phyloP scores from a whole-genome alignment of 108 stramenopile genomes.

The Skeletonema marinoi region DNA sequence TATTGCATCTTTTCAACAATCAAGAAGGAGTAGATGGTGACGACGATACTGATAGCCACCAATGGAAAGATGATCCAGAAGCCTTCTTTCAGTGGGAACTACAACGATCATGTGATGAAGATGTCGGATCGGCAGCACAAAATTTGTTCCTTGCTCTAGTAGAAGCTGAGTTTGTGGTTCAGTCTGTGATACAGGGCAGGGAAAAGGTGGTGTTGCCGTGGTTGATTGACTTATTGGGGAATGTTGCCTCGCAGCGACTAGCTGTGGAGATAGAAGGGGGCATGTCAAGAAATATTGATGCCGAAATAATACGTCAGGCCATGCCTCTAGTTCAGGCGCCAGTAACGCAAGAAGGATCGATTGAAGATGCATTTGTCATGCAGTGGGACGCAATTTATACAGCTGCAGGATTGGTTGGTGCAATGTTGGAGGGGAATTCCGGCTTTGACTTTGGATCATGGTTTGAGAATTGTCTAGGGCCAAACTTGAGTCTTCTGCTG shows the following conservation, averaged over 20 bases:
- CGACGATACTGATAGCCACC: neutral
- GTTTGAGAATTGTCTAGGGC: conserved; percentile 31
- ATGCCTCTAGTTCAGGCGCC: conserved; percentile 18
- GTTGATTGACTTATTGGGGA: conserved; percentile 20
- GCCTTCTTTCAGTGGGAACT: conserved; percentile 38
- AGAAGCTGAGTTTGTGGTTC: conserved; percentile 4
- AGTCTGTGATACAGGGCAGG: neutral
- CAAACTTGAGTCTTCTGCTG: conserved; percentile 16
- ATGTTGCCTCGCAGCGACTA: conserved; percentile 32
- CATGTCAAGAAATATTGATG: neutral
- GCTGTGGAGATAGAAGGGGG: conserved; percentile 22
- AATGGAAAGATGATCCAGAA: conserved; percentile 46
- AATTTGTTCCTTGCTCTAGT: conserved; percentile 41
- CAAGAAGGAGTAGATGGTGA: conserved; percentile 16
- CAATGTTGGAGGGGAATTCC: conserved; percentile 21
- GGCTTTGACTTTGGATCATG: conserved; percentile 32
- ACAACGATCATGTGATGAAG: conserved; percentile 30
- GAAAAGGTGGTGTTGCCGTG: conserved; percentile 20
- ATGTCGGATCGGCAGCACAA: conserved; percentile 38
- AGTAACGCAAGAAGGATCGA: neutral
- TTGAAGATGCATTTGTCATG: conserved; percentile 12
- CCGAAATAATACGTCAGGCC: conserved; percentile 2
- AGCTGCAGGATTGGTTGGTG: conserved; percentile 30
- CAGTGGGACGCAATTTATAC: conserved; percentile 49
- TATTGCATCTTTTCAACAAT: conserved; percentile 24